Base-by-base conservation (phyloP, 306 rosid genomes). In the Lupinus albus region DNA sequence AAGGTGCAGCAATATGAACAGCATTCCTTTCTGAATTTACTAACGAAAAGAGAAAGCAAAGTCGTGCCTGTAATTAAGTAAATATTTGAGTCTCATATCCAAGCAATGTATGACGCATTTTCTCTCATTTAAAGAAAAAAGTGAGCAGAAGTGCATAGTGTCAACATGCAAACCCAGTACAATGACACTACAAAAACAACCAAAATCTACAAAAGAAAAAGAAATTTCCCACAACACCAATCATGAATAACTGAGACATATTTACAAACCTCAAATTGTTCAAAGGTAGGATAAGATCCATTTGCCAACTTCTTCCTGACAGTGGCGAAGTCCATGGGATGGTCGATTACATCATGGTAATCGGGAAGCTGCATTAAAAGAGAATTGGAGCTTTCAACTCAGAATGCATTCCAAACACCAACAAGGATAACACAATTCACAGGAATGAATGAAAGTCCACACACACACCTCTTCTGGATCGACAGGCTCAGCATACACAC, bases 391-490 rank as follows among this genome's bases (percentile, higher is more conserved):
- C 49, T 61, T 50, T 10, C 70, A 77, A 50, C 45, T 36, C 46
- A 17, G 42, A 56, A 59, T 35, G 67, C 48, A 77, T 75, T 77
- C 67, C 17, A 62, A 65, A 59, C 6, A 78, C 11, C 67, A 62
- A 58, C 69, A 66, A 58, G 68, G 42, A 7, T n/a, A 68, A 38
- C 67, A 38, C 64, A 39, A 68, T 56, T 63, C 21, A 35, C 56
- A 18, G 4, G 53, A 48, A 63, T 35, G 53, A 48, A 63, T 35
- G 44, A 74, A 63, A 46, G 1, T 55, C 44, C 67, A 53, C 80
- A 61, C 48, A 93, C 99, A 64, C 48, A 93, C 99, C 95, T 94
- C 99, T 71, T 94, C 97, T 10, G 96, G 97, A 85, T 94, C 99
- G 72, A 90, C 99, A 4, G 99, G 97, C 50, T 94, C 99, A 8